Base-by-base conservation (phyloP, 208 protist species). In the Acanthamoeba royreba region DNA sequence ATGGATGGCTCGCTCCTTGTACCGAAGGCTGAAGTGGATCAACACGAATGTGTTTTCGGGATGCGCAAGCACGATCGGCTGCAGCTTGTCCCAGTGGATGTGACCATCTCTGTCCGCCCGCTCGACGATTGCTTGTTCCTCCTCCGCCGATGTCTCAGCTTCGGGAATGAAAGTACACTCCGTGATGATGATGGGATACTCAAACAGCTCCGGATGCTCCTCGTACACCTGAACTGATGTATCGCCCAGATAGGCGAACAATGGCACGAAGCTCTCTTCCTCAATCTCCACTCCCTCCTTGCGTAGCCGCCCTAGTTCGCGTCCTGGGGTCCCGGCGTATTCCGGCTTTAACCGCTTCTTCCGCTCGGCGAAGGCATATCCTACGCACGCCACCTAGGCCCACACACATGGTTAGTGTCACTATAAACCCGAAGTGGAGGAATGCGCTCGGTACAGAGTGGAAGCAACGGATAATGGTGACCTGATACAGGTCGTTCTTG, bases 141-240 rank as follows among this genome's bases (percentile, higher is more conserved):
- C 74, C 74, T 85, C 19, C 31, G 4, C 69, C 8, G n/a, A n/a
- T n/a, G n/a, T n/a, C n/a, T 81, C 35, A 4, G 69, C 40, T 35
- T 81, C 69, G 11, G 69, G 69, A 13, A 88, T 53, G 49, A 88
- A 88, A 7, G 81, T 88, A 47, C 81, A 88, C 42, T 88, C 81
- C 46, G 81, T 88, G 81, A 88, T 88, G 81, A 88, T 88, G 81
- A 88, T 33, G 13, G 81, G 81, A 33, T 88, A 88, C 46, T 88
- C 81, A 28, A 88, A 88, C 15, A 88, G 9, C 81, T 88, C 81
- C 31, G 81, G 81, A 28, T 81, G 69, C 7, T 28, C 47, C 33
- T 45, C 47, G 81, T 42, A 88, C 28, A 63, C 47, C 33, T 25
- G n/a, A 9, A 53, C 33, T 35, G 47, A 66, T 0, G 81, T 88